phyloP scores from a whole-genome alignment of 768 basidiomycete genomes.

The Ramaria sp. region DNA sequence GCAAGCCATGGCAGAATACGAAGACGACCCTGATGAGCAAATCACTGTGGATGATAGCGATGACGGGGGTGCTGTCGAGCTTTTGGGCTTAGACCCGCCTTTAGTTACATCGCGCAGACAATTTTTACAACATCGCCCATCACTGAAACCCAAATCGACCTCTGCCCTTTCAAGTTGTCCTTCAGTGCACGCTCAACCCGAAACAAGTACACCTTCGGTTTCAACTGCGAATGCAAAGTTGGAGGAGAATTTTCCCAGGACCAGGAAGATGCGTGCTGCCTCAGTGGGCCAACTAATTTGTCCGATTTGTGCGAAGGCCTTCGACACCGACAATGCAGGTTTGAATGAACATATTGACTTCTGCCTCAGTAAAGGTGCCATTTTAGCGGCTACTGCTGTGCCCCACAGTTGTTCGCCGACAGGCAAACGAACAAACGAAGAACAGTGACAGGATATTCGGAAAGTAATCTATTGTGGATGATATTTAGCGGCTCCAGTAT shows the following conservation, averaged over 20 bases:
- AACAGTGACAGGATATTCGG: neutral
- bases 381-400: conserved; percentile 51
- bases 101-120: too few relatives aligned
- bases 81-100: neutral
- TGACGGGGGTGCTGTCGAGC: neutral
- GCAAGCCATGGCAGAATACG: conserved; percentile 8
- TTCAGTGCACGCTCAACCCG: neutral
- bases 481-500: neutral
- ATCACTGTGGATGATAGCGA: neutral
- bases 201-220: neutral
- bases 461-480: neutral
- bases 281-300: conserved; percentile 32
- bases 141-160: too few relatives aligned
- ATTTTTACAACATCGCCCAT: too few relatives aligned
- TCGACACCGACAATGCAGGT: conserved; percentile 62
- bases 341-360: conserved; percentile 86
- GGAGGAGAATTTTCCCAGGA: neutral
- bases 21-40: conserved; percentile 4
- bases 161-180: too few relatives aligned
- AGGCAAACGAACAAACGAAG: neutral
- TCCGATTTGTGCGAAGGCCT: conserved; percentile 56
- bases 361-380: conserved; percentile 72
- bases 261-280: neutral
- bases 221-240: neutral
- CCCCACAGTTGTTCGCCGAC: conserved; percentile 2